Evolutionary conservation across 2,329 filamentous ascomycete species (phyloP), one percentile per base, ranked within the genome.

Genomic region (Fusarium sp.): DNA sequence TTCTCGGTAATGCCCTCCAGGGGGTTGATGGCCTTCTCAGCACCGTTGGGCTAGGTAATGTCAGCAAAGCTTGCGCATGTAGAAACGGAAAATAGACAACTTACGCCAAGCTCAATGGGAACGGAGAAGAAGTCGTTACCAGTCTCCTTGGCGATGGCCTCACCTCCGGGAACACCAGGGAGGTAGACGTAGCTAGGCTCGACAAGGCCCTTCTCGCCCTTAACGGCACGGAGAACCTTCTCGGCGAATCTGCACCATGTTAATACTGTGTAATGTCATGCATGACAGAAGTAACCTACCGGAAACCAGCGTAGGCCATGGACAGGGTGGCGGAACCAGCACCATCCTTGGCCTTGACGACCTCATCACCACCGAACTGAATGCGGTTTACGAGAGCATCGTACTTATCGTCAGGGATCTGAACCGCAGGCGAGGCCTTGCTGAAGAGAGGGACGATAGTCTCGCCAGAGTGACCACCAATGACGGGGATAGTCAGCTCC

Each of bases 391-490:
- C 90, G 51, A 99, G 87, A 71, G 89, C 92, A 77, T 95, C 93
- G 75, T 97, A 92, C 86, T 97, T 96, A 80, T 97, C 94, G 65
- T 87, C 86, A 46, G 95, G 93, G 70, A 98, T 96, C 66, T 87
- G 86, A 77, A 96, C 91, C 42, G 87, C 80, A 60, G 94, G 94
- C 78, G 90, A 89, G 73, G 93, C 89, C 85, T 96, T 91, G 88
- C 94, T 97, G 88, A 98, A 97, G 67, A 99, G 89, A 51, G 96
- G 96, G 59, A 99, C 94, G 77, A 99, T 99, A 76, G 96, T 99
- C 86, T 95, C 94, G 78, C 96, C 96, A 65, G 94, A 97, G 89
- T 99, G 96, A 68, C 96, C 96, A 78, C 96, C 96, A 78, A 99
- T 89, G 76, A 99, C 96, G 72, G 95, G 94, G 71, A 99, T 92